phyloP scores from a whole-genome alignment of 2,329 filamentous ascomycete species.

The Boeremia exigua region DNA sequence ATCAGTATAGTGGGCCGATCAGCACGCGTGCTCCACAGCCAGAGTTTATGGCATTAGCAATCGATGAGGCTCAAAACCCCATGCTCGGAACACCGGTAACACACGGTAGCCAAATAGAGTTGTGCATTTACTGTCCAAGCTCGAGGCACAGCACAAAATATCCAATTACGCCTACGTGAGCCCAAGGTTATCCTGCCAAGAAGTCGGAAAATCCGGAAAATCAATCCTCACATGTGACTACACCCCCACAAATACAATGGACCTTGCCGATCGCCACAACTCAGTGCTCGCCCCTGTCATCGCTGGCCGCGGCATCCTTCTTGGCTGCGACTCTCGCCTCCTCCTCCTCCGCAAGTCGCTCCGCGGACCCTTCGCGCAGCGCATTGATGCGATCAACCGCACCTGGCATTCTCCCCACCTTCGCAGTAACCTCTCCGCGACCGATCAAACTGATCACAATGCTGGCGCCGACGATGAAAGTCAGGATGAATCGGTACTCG shows the following conservation, averaged over 20 bases:
- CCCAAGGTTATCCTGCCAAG: neutral
- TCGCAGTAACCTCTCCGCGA: slow-evolving; percentile 74
- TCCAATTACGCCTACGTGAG: slow-evolving; percentile 1
- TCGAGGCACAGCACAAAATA: slow-evolving; percentile 2
- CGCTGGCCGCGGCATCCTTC: slow-evolving; percentile 32
- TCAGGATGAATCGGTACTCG: slow-evolving; percentile 89
- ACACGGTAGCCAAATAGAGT: neutral
- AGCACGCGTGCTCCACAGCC: slow-evolving; percentile 23
- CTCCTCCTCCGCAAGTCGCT: slow-evolving; percentile 42
- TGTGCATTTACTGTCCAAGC: slow-evolving; percentile 8
- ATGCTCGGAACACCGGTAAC: slow-evolving; percentile 15
- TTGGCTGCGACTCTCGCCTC: slow-evolving; percentile 30
- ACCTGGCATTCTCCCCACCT: slow-evolving; percentile 56
- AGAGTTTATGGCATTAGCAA: slow-evolving; percentile 17
- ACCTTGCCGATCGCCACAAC: slow-evolving; percentile 10
- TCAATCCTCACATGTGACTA: slow-evolving; percentile 7
- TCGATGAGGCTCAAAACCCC: slow-evolving; percentile 19
- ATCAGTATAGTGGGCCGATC: slow-evolving; percentile 33
- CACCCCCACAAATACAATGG: slow-evolving; percentile 10
- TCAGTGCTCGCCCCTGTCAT: slow-evolving; percentile 22
- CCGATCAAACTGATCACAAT: slow-evolving; percentile 84
- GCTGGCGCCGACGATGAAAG: slow-evolving; percentile 82
- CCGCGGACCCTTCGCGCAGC: slow-evolving; percentile 50
- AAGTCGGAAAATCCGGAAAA: neutral
- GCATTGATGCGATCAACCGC: slow-evolving; percentile 56